A percentile compares a stretch with the other conserved stretches of the same genome.
These are phyloP conservation scores for Ustilago bromivora DNA, from an alignment of 1,284 basidiomycete species.

Conservation along the genomic window DNA sequence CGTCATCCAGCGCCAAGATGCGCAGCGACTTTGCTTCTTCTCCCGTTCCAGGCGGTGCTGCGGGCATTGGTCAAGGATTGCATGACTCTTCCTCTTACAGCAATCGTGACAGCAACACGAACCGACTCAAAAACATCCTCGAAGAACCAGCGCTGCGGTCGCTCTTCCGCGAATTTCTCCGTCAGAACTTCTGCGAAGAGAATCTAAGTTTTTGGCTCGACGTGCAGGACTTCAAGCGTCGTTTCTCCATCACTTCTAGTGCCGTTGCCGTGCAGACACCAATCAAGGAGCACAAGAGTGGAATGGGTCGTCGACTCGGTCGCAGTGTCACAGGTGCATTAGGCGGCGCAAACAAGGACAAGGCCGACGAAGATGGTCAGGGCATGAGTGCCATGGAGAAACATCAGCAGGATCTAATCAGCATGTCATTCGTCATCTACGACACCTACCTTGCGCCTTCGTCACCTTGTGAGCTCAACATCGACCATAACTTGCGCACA, in stretches of 20 bases:
- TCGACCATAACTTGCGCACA: slow-evolving; percentile 93
- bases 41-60: slow-evolving; percentile 7
- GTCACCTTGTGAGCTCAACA: slow-evolving; percentile 95
- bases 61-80: slow-evolving; percentile 37
- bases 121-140: slow-evolving; percentile 89
- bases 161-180: slow-evolving; percentile 92
- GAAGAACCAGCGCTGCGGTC: slow-evolving; percentile 90
- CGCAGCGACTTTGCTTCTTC: slow-evolving; percentile 68
- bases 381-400: slow-evolving; percentile 81
- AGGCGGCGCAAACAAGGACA: slow-evolving; percentile 65
- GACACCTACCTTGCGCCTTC: slow-evolving; percentile 95
- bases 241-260: slow-evolving; percentile 93
- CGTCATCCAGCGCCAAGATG: slow-evolving; percentile 76
- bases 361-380: slow-evolving; percentile 33
- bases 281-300: slow-evolving; percentile 29
- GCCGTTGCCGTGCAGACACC: slow-evolving; percentile 77
- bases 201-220: slow-evolving; percentile 97
- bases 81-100: slow-evolving; percentile 65
- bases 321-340: slow-evolving; percentile 69
- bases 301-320: slow-evolving; percentile 75
- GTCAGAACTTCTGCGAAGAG: slow-evolving; percentile 96
- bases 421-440: slow-evolving; percentile 93
- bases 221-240: slow-evolving; percentile 94
- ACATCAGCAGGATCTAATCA: slow-evolving; percentile 94
- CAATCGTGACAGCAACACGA: slow-evolving; percentile 81